phyloP scores from a whole-genome alignment of 805 yeast genomes.

The Ogataea methylovora region DNA sequence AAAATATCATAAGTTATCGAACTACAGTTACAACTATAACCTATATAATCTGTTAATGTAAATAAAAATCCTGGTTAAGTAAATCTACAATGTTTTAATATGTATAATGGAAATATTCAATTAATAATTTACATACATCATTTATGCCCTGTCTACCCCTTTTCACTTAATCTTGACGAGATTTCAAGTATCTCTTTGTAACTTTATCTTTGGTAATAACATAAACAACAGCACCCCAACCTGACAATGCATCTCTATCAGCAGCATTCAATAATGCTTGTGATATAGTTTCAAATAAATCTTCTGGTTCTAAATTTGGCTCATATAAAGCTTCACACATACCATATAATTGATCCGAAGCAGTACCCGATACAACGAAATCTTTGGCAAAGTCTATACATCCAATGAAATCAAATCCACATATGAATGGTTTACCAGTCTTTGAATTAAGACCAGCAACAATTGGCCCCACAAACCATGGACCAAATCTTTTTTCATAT shows the following conservation, averaged over 20 bases:
- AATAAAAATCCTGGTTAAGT: too few relatives aligned
- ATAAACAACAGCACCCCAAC: conserved; percentile 98
- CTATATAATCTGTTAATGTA: too few relatives aligned
- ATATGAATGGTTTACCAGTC: conserved; percentile 78
- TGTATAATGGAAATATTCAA: too few relatives aligned
- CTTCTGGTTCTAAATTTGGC: conserved; percentile 90
- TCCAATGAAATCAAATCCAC: conserved; percentile 95
- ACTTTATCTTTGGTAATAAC: conserved; percentile 89
- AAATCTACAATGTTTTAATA: too few relatives aligned
- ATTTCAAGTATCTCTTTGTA: conserved; percentile 76
- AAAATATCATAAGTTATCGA: too few relatives aligned
- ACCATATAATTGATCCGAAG: conserved; percentile 93
- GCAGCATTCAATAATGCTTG: conserved; percentile 92
- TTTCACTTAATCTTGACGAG: conserved; percentile 83
- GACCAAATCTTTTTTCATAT: conserved; percentile 90
- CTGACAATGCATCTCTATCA: conserved; percentile 94
- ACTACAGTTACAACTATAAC: too few relatives aligned
- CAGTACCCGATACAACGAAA: conserved; percentile 93
- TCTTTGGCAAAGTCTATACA: conserved; percentile 93
- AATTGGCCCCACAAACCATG: conserved; percentile 93
- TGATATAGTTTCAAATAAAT: conserved; percentile 88
- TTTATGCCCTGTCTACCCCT: too few relatives aligned
- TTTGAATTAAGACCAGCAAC: conserved; percentile 91
- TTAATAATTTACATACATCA: too few relatives aligned
- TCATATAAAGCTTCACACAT: conserved; percentile 97